phyloP scores from a whole-genome alignment of 768 basidiomycete genomes.

The Leucosporidium scottii region DNA sequence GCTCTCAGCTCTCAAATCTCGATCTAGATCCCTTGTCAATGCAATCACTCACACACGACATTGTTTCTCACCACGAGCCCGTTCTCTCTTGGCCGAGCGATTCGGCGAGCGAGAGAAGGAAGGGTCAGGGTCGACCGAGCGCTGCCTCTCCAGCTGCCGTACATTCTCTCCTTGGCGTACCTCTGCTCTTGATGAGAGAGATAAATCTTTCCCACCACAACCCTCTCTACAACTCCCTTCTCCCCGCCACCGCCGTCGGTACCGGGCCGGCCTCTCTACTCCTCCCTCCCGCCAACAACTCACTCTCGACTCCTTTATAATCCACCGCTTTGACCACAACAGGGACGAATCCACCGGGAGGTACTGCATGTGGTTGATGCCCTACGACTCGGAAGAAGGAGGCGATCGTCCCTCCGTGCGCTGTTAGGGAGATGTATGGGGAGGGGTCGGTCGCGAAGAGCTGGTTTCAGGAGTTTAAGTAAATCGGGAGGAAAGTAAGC shows the following conservation, averaged over 20 bases:
- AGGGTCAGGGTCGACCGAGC: no score
- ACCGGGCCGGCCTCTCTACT: not conserved
- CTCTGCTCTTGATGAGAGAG: not conserved
- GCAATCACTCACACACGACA: no score
- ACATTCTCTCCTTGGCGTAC: no score
- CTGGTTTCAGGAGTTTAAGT: not conserved
- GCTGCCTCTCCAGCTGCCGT: no score
- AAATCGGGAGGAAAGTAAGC: not conserved
- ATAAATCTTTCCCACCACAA: not conserved
- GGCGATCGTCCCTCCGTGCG: conserved; percentile 36
- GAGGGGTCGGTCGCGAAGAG: conserved; percentile 35
- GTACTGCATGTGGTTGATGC: conserved; percentile 29
- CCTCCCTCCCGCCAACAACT: not conserved
- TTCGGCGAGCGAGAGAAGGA: no score
- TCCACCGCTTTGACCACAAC: conserved; percentile 35
- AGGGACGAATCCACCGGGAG: conserved; percentile 36
- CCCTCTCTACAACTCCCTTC: not conserved
- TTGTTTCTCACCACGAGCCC: no score
- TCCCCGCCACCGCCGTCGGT: not conserved
- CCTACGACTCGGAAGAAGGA: conserved; percentile 32
- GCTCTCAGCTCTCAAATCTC: no score
- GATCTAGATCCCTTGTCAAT: no score
- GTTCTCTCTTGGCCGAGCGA: no score
- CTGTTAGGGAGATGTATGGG: conserved; percentile 36
- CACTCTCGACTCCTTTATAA: not conserved